phyloP scores from a whole-genome alignment of 148 eudicot genomes.

The Talinum fruticosum region DNA sequence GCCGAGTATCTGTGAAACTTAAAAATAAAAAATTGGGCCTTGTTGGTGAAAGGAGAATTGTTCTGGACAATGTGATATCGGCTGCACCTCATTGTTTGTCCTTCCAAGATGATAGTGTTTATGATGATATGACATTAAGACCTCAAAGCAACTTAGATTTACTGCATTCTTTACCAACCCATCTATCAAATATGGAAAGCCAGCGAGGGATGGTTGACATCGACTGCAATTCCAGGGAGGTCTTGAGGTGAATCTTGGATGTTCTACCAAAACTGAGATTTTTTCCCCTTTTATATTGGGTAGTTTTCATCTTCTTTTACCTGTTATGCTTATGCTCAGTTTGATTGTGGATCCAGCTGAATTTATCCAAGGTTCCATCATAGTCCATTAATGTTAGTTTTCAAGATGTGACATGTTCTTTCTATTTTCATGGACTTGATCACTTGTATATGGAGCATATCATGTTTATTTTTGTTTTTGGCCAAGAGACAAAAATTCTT shows the following conservation, averaged over 20 bases:
- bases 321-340: not conserved
- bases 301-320: not conserved
- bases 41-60: conserved; percentile 27
- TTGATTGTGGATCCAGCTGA: no score
- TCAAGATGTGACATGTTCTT: not conserved
- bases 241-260: conserved; percentile 41
- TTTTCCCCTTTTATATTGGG: not conserved
- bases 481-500: not conserved
- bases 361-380: not conserved
- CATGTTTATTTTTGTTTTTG: not conserved
- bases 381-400: not conserved
- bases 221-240: conserved; percentile 28
- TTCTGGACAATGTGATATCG: conserved; percentile 26
- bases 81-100: conserved; percentile 27
- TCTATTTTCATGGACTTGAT: no score
- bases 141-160: conserved; percentile 29
- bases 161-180: conserved; percentile 25
- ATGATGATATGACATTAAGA: conserved; percentile 17
- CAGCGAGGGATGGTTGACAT: conserved; percentile 37
- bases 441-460: not conserved
- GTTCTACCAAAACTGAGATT: not conserved
- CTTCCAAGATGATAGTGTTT: conserved; percentile 20
- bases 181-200: conserved; percentile 26
- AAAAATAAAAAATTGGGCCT: conserved; percentile 33
- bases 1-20: conserved; percentile 27